phyloP scores from a whole-genome alignment of 805 yeast species.

The Myxozyma kluyveri region DNA sequence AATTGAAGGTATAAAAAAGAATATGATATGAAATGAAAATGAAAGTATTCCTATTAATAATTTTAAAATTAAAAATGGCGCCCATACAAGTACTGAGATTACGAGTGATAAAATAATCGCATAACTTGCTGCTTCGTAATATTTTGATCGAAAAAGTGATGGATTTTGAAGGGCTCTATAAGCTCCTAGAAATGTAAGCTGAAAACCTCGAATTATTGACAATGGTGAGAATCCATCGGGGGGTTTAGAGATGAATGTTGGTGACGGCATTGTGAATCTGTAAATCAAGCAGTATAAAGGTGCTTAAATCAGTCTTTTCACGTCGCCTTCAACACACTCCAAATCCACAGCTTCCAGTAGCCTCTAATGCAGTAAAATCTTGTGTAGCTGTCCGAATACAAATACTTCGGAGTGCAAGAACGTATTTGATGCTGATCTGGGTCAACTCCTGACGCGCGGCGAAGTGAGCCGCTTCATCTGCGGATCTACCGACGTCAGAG shows the following conservation, averaged over 20 bases:
- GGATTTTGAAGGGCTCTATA: slow-evolving; percentile 50
- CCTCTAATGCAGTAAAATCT: too few relatives aligned
- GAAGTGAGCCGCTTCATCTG: too few relatives aligned
- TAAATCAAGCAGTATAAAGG: too few relatives aligned
- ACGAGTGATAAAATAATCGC: slow-evolving; percentile 43
- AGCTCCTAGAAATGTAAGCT: slow-evolving; percentile 51
- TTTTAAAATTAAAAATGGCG: slow-evolving; percentile 14
- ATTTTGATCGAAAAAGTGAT: slow-evolving; percentile 39
- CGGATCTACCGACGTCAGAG: too few relatives aligned
- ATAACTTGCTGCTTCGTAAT: slow-evolving; percentile 41
- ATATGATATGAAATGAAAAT: slow-evolving; percentile 1
- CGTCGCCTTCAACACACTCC: too few relatives aligned
- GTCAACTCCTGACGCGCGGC: background rate
- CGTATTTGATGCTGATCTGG: background rate
- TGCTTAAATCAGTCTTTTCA: too few relatives aligned
- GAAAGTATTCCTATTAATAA: background rate
- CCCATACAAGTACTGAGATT: slow-evolving; percentile 36
- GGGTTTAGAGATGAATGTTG: slow-evolving; percentile 56
- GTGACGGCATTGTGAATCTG: slow-evolving; percentile 59
- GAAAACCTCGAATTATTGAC: slow-evolving; percentile 54
- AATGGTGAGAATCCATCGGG: slow-evolving; percentile 52
- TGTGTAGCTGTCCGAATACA: too few relatives aligned
- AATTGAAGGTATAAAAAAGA: too few relatives aligned
- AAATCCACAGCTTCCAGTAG: too few relatives aligned
- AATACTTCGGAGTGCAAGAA: too few relatives aligned